These are phyloP conservation scores for Camellia granthamiana DNA, from an alignment of 148 eudicot genomes.

Conservation along the genomic window DNA sequence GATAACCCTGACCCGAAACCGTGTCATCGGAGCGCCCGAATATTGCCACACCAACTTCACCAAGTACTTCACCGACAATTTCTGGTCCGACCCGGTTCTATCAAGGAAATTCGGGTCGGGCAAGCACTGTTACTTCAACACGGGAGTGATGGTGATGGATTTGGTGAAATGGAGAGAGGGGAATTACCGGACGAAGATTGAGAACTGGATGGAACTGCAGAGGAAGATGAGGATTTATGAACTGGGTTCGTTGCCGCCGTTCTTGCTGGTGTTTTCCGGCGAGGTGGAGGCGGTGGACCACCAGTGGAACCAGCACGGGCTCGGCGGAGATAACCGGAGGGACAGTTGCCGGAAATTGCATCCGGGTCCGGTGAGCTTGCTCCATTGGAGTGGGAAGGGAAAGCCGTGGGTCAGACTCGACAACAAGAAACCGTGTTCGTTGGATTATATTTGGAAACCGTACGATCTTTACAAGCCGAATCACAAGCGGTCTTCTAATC, in stretches of 20 bases:
- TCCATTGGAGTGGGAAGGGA: conserved; percentile 87
- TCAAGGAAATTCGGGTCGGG: conserved; percentile 26
- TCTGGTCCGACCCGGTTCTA: conserved; percentile 65
- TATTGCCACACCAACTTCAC: conserved; percentile 81
- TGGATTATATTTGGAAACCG: conserved; percentile 72
- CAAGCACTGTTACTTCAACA: conserved; percentile 68
- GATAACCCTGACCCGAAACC: conserved; percentile 17
- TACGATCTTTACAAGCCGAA: conserved; percentile 54
- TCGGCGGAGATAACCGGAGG: conserved; percentile 68
- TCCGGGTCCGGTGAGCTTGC: conserved; percentile 77
- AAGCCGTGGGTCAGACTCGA: conserved; percentile 86
- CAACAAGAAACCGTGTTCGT: conserved; percentile 52
- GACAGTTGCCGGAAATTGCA: conserved; percentile 70
- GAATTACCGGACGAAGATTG: conserved; percentile 45
- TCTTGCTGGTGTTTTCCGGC: conserved; percentile 63
- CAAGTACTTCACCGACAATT: conserved; percentile 47
- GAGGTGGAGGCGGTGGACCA: conserved; percentile 60
- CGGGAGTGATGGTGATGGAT: conserved; percentile 91
- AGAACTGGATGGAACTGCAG: conserved; percentile 76
- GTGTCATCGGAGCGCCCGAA: conserved; percentile 68
- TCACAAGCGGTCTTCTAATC: background rate
- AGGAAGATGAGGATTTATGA: conserved; percentile 62
- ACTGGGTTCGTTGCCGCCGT: conserved; percentile 71
- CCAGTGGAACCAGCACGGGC: conserved; percentile 80
- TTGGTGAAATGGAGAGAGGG: conserved; percentile 48